Base-by-base conservation (phyloP, 1,284 basidiomycete genomes). In the Sporisorium reilianum region DNA sequence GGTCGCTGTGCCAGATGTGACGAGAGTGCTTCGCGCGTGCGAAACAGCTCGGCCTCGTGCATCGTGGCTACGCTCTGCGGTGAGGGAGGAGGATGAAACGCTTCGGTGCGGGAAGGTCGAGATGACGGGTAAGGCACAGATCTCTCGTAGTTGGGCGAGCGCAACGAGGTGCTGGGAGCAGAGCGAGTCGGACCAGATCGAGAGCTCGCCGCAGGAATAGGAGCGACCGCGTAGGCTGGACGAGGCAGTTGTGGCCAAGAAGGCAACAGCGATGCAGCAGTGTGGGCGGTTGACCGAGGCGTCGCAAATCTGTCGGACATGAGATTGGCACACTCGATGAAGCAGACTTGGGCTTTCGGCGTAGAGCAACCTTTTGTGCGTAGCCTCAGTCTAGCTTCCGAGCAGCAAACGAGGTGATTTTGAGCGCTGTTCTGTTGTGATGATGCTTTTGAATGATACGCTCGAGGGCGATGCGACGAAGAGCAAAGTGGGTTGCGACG, bases 181-280 rank as follows among this genome's bases (percentile, higher is more conserved):
- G 66, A 40, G 2, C 66, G 60, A 22, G 38, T 30, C 34, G 60
- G 40, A 38, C 41, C 52, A 20, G 56, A 8, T n/a, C 66, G 18
- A n/a, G 56, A 36, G 57, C 25, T 69, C 16, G 56, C 40, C 4
- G 45, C 30, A 12, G 56, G 45, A 23, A 69, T 60, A 26, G 66
- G 66, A 30, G 53, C 66, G 44, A 69, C 44, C 18, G 61, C 66
- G 61, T 69, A 69, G 9, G 61, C 44, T 22, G 57, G 56, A 38
- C 49, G 41, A 42, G 66, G 61, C 48, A 50, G 26, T 51, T 69
- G 61, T 11, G 66, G 66, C 66, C 66, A 69, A 26, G 61, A 59
- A 26, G 66, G 61, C 42, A 69, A 22, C 16, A 69, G 61, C 53
- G 61, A 64, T 23, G 66, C 48, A 60, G 57, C 61, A 42, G 61